phyloP scores from a whole-genome alignment of 192 early-diverging fungal genomes.

The Chytriomyces hyalinus region DNA sequence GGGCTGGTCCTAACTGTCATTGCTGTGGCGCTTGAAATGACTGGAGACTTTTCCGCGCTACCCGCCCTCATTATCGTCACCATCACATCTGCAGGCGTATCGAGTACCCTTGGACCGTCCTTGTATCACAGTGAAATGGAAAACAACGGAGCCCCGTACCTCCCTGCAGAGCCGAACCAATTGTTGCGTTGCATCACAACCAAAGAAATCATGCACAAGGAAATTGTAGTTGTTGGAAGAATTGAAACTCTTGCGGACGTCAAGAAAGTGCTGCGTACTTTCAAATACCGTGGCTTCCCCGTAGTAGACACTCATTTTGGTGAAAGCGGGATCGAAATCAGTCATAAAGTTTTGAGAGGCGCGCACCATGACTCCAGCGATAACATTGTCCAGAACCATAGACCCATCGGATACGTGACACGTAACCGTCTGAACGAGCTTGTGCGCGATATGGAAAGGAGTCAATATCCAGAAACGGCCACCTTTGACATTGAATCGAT shows the following conservation, averaged over 20 bases:
- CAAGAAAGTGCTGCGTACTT: neutral
- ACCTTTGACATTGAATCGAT: conserved; percentile 15
- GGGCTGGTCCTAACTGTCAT: conserved; percentile 45
- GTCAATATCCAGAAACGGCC: neutral
- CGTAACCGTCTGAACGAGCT: conserved; percentile 2
- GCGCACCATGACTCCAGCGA: neutral
- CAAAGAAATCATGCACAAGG: conserved; percentile 18
- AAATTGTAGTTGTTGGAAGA: conserved; percentile 25
- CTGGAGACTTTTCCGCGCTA: conserved; percentile 42
- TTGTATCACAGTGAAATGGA: conserved; percentile 51
- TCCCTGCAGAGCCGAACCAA: conserved; percentile 37
- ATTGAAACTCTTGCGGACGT: conserved; percentile 5
- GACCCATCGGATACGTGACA: conserved; percentile 18
- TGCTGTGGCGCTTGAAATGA: conserved; percentile 44
- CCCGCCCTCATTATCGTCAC: conserved; percentile 40
- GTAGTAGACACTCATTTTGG: conserved; percentile 36
- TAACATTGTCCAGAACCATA: conserved; percentile 4
- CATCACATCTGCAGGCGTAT: conserved; percentile 35
- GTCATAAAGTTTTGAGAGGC: neutral
- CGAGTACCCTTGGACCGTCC: conserved; percentile 16
- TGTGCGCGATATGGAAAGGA: neutral
- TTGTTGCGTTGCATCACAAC: conserved; percentile 31
- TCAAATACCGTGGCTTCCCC: conserved; percentile 37
- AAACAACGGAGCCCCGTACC: conserved; percentile 37
- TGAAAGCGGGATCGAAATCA: neutral